These are phyloP conservation scores for Corchorus capsularis DNA, from an alignment of 345 rosid genomes.

Conservation along the genomic window DNA sequence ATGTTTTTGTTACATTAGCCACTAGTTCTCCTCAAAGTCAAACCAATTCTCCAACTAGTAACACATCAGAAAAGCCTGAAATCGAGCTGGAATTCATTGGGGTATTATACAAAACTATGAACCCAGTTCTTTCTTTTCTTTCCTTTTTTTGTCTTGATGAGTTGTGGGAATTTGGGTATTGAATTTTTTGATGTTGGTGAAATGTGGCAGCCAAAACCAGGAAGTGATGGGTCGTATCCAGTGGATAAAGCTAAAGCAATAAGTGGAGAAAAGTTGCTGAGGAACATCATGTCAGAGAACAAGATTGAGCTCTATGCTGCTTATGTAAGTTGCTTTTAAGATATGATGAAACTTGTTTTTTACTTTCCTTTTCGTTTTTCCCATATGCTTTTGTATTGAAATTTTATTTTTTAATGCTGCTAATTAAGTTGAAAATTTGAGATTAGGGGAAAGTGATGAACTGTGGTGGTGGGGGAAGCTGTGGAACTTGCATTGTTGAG, in stretches of 20 bases:
- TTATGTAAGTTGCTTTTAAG: constrained; percentile 51
- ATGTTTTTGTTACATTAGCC: constrained; percentile 21
- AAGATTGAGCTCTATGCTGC: constrained; percentile 84
- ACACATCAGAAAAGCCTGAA: constrained; percentile 48
- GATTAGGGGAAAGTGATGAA: constrained; percentile 87
- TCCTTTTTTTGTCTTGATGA: neutral
- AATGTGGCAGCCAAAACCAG: constrained; percentile 64
- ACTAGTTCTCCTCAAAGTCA: constrained; percentile 37
- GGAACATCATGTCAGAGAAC: constrained; percentile 77
- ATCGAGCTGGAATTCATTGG: constrained; percentile 80
- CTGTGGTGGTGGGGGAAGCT: constrained; percentile 94
- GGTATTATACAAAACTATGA: constrained; percentile 31
- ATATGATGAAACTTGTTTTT: neutral
- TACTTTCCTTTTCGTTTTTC: neutral
- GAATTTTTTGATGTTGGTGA: neutral
- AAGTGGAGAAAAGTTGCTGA: constrained; percentile 81
- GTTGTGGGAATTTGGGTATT: neutral
- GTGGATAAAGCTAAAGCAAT: constrained; percentile 62
- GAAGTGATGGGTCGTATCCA: constrained; percentile 59
- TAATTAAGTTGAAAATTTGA: neutral
- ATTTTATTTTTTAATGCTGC: neutral
- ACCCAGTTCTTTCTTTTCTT: neutral
- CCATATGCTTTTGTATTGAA: neutral
- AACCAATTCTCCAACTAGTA: constrained; percentile 25
- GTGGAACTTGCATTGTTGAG: constrained; percentile 96